A percentile compares a stretch with the other conserved stretches of the same genome.
These are phyloP conservation scores for Nepenthes mirabilis DNA, from an alignment of 148 eudicot genomes.

Conservation along the genomic window DNA sequence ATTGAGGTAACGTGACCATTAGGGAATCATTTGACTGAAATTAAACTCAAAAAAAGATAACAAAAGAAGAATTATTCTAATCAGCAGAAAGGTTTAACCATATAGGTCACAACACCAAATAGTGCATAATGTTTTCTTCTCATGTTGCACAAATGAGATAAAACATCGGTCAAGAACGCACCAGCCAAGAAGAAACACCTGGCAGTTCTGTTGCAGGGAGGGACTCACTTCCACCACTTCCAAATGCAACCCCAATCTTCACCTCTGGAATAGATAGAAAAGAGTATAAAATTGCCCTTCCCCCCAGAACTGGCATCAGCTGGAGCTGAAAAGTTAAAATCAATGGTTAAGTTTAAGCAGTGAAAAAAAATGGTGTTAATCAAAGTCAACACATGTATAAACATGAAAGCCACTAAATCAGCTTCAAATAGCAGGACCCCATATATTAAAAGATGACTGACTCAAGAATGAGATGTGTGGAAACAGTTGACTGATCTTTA, in stretches of 20 bases:
- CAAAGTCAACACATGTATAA: not conserved
- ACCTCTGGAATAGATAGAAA: slow-evolving; percentile 82
- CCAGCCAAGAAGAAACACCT: slow-evolving; percentile 98
- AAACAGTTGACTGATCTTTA: no score
- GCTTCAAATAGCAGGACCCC: not conserved
- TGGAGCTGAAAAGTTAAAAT: slow-evolving; percentile 42
- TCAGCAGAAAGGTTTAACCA: not conserved
- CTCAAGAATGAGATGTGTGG: no score
- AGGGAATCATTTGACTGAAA: no score
- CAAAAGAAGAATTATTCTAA: no score
- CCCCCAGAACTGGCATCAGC: slow-evolving; percentile 78
- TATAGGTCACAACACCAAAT: not conserved
- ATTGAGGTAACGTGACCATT: no score
- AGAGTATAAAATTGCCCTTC: slow-evolving; percentile 73
- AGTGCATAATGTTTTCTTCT: no score
- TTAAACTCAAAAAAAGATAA: no score
- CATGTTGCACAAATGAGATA: not conserved
- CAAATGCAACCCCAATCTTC: slow-evolving; percentile 80
- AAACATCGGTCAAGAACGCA: slow-evolving; percentile 8
- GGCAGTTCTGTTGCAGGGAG: slow-evolving; percentile 94
- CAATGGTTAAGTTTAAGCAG: not conserved
- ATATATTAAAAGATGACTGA: not conserved
- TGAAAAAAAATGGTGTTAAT: no score
- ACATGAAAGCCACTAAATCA: not conserved
- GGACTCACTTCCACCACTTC: slow-evolving; percentile 80